Evolutionary conservation across 2,329 filamentous ascomycete genomes (phyloP), one percentile per base, ranked within the genome.

Genomic region (Xylariaceae sp.): DNA sequence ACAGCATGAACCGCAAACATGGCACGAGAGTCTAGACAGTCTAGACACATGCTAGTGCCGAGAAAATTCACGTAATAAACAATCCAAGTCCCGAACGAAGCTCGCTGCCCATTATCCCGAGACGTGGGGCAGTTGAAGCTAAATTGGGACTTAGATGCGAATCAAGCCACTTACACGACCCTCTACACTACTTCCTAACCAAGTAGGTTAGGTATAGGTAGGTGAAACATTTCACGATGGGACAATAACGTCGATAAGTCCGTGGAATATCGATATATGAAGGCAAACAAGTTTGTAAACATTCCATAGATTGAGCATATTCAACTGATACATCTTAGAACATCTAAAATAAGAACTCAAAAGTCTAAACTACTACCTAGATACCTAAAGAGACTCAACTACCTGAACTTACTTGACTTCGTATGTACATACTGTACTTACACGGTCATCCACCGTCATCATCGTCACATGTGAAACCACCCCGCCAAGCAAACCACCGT

Each of bases 41-140:
- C 26, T n/a, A n/a, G n/a, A n/a, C n/a, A n/a, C n/a, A n/a, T n/a
- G n/a, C n/a, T n/a, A n/a, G 48, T 60, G 54, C 57, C 60, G 60
- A 62, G 57, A 46, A 51, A 44, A 37, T 44, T 41, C 54, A 40
- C 55, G 59, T n/a, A n/a, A n/a, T 48, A 50, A 49, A 14, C 47
- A 44, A 48, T 44, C 40, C 44, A 37, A 26, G 18, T 43, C 48
- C 41, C 23, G 44, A 48, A 21, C n/a, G 56, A 41, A 56, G 40
- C 52, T 64, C 62, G 62, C 62, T 63, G 40, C 19, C 10, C 50
- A 60, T 60, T 65, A 52, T 46, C 48, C 63, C 63, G 63, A 65
- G 56, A 58, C 61, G 63, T 60, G 63, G 63, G 63, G 63, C 61
- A 40, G 23, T 18, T 41, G 18, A 44, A 21, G 20, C 20, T 37